Base-by-base conservation (phyloP, 192 early-diverging fungal genomes). In the Powellomyces hirtus region DNA sequence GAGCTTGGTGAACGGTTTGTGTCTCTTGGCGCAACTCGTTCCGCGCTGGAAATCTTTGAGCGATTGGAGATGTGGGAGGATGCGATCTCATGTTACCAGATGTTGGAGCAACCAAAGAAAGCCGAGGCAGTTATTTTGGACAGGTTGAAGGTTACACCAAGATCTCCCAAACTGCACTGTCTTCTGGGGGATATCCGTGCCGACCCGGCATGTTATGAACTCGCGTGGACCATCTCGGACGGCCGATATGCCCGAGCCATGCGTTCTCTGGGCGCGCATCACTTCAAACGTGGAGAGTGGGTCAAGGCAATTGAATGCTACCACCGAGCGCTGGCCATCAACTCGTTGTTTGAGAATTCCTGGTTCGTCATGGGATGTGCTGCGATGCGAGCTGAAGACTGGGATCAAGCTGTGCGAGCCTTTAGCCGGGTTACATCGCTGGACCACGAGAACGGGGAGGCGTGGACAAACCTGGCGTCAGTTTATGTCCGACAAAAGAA, bases 291-390 rank as follows among this genome's bases (percentile, higher is more conserved):
- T 1, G 62, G 83, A 24, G 77, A 95, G 51, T 95, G 78, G 60
- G 69, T 63, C 4, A 78, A 84, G 3, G 68, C 88, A 14, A 85
- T 92, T 61, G 89, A 87, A 13, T 88, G 84, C 70, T 98, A 94
- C 74, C 72, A 88, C 59, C 77, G 81, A n/a, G 96, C 94, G 0
- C 77, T 99, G 64, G 72, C 72, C 11, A 89, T 99, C 77, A 99
- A 99, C 80, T 90, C 96, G 2, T 68, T 99, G 55, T 97, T 92
- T 76, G 95, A 96, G 69, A 89, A 90, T 69, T 92, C 95, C 26
- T 99, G 97, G 97, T 99, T 92, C 72, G 74, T 99, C 35, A 78
- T 95, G 56, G 97, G 97, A 3, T 99, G 97, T 75, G 93, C 94
- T 16, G 92, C 91, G 1, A 86, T 98, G 84, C 86, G 89, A 29